Base-by-base conservation (phyloP, 371 early-diverging fungal species). In the Sanchytrium tribonematis region DNA sequence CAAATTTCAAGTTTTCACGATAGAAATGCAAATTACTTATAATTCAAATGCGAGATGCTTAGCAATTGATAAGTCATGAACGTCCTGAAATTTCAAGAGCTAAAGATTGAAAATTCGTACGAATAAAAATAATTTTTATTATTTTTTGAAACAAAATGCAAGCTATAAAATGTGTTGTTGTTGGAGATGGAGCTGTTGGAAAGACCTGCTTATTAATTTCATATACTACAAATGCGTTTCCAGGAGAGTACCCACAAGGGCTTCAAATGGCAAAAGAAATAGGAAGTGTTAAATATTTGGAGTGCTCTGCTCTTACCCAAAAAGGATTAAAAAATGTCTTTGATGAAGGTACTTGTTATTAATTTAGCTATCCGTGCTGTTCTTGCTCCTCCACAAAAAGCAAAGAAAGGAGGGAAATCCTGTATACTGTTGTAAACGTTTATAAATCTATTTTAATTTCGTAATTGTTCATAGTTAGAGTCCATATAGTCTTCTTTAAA, bases 361-460 rank as follows among this genome's bases (percentile, higher is more conserved):
- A 95, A 97, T 77, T 89, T 91, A 74, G 96, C 94, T 48, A 95
- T 94, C 72, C 85, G 95, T 67, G 95, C 95, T n/a, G 96, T 90
- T 12, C 79, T 95, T 69, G 79, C 80, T 71, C 73, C 73, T 28
- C 69, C 68, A 29, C 0, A 48, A 22, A 48, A 0, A 72, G 88
- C 89, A 69, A 76, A 78, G 70, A 68, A 29, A 17, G 5, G 28
- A 67, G 28, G 28, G 67, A 67, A 67, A 29, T 17, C 17, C 27
- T 12, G 12, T 29, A 28, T 67, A 17, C 5, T 67, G 67, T 67
- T 17, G 28, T 67, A 67, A 67, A 48, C 22, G 12, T 48, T 48
- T 48, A n/a, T n/a, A n/a, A n/a, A n/a, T n/a, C n/a, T n/a, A n/a
- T n/a, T n/a, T n/a, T n/a, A n/a, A n/a, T n/a, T n/a, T n/a, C n/a